phyloP scores from a whole-genome alignment of 441 rosid species.

The Adansonia madagascariensis region DNA sequence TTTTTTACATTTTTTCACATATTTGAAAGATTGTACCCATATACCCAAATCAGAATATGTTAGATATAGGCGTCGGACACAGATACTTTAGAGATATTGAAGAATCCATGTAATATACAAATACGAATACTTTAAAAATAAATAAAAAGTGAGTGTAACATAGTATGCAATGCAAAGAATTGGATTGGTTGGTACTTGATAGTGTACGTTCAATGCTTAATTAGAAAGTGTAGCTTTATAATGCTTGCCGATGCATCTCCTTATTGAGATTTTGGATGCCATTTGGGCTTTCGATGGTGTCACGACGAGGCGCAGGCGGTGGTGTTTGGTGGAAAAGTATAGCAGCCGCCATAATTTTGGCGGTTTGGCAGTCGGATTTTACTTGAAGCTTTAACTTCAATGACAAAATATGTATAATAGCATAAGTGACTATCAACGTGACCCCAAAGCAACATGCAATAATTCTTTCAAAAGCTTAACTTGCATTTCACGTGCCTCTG shows the following conservation, averaged over 20 bases:
- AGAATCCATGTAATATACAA: no score
- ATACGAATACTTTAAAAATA: no score
- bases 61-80: no score
- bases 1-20: no score
- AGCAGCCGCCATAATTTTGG: not conserved
- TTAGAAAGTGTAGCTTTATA: not conserved
- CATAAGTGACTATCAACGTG: constrained; percentile 15
- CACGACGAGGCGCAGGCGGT: not conserved
- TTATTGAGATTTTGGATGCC: not conserved
- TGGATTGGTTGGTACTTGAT: no score
- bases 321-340: not conserved
- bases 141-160: no score
- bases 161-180: no score
- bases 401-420: not conserved
- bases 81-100: no score
- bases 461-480: not conserved
- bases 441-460: constrained; percentile 14
- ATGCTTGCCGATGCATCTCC: not conserved
- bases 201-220: no score
- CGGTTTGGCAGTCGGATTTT: not conserved
- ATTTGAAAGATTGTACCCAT: no score
- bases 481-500: constrained; percentile 15
- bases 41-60: no score
- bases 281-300: not conserved
- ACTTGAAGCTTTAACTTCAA: constrained; percentile 20